These are phyloP conservation scores for Hygrophila difformis DNA, from an alignment of 257 asterid genomes.

Conservation along the genomic window DNA sequence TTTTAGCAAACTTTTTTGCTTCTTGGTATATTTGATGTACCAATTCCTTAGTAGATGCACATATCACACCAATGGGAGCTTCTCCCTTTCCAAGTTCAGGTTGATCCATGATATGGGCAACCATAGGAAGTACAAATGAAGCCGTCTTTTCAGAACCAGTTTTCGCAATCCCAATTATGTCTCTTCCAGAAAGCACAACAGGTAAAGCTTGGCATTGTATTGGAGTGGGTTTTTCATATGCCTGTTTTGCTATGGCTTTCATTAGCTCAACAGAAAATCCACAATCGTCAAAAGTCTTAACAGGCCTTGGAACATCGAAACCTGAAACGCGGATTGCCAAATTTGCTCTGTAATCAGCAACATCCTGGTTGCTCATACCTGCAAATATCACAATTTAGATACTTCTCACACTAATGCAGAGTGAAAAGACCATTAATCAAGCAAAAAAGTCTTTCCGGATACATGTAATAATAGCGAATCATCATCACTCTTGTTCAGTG, in stretches of 20 bases:
- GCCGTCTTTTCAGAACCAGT: constrained; percentile 99
- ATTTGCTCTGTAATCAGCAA: constrained; percentile 58
- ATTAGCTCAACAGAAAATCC: constrained; percentile 78
- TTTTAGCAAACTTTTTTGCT: constrained; percentile 87
- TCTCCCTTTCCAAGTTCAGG: constrained; percentile 88
- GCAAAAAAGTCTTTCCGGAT: not conserved
- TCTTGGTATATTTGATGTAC: constrained; percentile 95
- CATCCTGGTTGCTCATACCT: constrained; percentile 84
- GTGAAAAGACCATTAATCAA: not conserved
- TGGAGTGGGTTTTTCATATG: constrained; percentile 85
- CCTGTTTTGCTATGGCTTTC: constrained; percentile 89
- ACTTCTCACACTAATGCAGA: constrained; percentile 2
- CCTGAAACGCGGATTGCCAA: constrained; percentile 90
- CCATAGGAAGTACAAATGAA: constrained; percentile 91
- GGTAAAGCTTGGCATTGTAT: constrained; percentile 97
- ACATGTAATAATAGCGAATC: no score
- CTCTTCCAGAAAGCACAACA: constrained; percentile 91
- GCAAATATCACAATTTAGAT: constrained; percentile 18
- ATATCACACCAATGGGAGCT: constrained; percentile 94
- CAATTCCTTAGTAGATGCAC: constrained; percentile 97
- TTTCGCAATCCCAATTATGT: constrained; percentile 89
- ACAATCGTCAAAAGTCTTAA: constrained; percentile 77
- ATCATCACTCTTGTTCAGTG: constrained; percentile 9
- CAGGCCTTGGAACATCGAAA: constrained; percentile 85
- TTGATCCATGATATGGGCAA: constrained; percentile 94